Conservation (phyloP, 2,329 filamentous ascomycete genomes). For the Penicillium sp. region DNA sequence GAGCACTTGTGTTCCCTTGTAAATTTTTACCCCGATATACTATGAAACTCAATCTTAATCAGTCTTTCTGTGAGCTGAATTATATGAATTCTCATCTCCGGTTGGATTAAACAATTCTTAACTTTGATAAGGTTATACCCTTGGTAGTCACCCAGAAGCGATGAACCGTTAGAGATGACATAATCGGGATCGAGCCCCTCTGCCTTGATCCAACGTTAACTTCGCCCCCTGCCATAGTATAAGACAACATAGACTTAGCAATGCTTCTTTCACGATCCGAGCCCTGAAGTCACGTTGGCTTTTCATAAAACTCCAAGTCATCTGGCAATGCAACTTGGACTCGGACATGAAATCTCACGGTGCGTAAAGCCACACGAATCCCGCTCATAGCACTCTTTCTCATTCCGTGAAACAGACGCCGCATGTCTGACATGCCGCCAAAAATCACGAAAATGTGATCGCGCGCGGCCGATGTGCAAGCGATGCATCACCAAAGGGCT, state of each 20-base stretch:
- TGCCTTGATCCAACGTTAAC: neutral
- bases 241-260: neutral
- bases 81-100: too few species aligned
- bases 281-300: neutral
- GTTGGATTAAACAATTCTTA: too few species aligned
- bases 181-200: neutral
- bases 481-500: conserved; percentile 33
- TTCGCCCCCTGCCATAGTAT: neutral
- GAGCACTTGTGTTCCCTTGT: too few species aligned
- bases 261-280: neutral
- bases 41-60: too few species aligned
- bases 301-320: neutral
- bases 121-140: neutral
- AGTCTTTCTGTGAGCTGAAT: neutral
- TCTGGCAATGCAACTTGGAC: neutral
- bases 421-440: conserved; percentile 36
- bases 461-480: conserved; percentile 29
- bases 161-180: neutral
- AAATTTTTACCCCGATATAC: too few species aligned
- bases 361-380: neutral
- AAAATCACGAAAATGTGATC: conserved; percentile 35
- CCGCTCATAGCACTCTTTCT: neutral
- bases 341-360: neutral
- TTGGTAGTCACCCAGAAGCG: neutral
- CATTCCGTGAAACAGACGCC: conserved; percentile 19